phyloP scores from a whole-genome alignment of 2,329 filamentous ascomycete genomes.

The Paracoccidioides brasiliensis region DNA sequence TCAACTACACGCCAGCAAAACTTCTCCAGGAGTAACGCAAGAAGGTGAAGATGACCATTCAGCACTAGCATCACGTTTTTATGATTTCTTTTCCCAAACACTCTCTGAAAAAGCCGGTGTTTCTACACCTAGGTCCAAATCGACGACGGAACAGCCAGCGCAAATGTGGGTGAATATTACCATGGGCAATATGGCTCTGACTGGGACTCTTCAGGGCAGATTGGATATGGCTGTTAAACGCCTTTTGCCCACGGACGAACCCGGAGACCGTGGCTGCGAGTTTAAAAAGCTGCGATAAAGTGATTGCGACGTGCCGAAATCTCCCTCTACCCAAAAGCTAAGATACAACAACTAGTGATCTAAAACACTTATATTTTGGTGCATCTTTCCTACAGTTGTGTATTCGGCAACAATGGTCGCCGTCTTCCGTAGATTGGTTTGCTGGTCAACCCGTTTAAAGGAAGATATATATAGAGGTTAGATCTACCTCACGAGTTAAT shows the following conservation, averaged over 20 bases:
- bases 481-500: too few relatives aligned
- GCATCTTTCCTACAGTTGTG: background rate
- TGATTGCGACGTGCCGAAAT: background rate
- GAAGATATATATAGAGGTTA: too few relatives aligned
- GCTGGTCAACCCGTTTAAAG: too few relatives aligned
- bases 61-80: too few relatives aligned
- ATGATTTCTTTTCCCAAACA: background rate
- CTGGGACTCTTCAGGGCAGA: conserved; percentile 5
- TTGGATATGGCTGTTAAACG: conserved; percentile 4
- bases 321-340: background rate
- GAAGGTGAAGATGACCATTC: too few relatives aligned
- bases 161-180: conserved; percentile 8
- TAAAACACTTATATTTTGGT: background rate
- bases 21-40: too few relatives aligned
- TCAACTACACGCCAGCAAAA: background rate
- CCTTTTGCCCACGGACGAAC: background rate
- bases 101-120: background rate
- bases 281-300: background rate
- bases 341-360: background rate
- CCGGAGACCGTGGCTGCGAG: background rate
- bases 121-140: background rate
- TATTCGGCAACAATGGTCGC: background rate
- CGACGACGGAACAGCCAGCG: conserved; percentile 7
- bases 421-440: background rate
- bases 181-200: conserved; percentile 8